A percentile compares a stretch with the other conserved stretches of the same genome.
Evolutionary conservation across 306 rosid genomes (phyloP).

Genomic region (Hippophae tibetana): DNA sequence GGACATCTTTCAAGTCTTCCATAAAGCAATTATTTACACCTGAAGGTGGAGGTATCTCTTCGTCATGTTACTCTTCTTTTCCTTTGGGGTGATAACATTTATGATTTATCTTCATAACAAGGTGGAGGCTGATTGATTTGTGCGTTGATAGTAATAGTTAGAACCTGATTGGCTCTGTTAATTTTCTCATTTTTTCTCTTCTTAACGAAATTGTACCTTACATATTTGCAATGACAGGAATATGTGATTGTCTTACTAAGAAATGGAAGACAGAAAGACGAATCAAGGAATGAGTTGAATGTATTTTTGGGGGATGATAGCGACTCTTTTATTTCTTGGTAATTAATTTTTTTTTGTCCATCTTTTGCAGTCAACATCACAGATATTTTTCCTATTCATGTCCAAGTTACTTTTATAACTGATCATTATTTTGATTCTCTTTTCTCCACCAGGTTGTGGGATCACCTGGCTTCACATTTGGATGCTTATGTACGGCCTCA

Average conservation of each 20-base stretch:
- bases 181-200: not conserved
- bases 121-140: too few species aligned
- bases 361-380: not conserved
- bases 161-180: too few species aligned
- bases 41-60: too few species aligned
- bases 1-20: too few species aligned
- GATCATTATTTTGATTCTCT: not conserved
- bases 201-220: conserved; percentile 3
- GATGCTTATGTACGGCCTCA: conserved; percentile 45
- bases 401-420: not conserved
- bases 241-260: conserved; percentile 81
- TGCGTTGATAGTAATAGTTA: too few species aligned
- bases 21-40: too few species aligned
- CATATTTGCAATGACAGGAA: conserved; percentile 49
- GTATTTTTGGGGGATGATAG: conserved; percentile 86
- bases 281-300: conserved; percentile 66
- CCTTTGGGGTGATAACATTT: too few species aligned
- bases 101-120: too few species aligned
- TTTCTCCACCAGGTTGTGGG: conserved; percentile 71
- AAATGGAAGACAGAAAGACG: conserved; percentile 83
- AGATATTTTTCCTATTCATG: too few species aligned
- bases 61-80: too few species aligned
- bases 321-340: conserved; percentile 88
- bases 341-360: conserved; percentile 19
- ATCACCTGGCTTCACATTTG: conserved; percentile 60